Evolutionary conservation across 306 rosid genomes (phyloP).

Genomic region (Arachis hypogaea): DNA sequence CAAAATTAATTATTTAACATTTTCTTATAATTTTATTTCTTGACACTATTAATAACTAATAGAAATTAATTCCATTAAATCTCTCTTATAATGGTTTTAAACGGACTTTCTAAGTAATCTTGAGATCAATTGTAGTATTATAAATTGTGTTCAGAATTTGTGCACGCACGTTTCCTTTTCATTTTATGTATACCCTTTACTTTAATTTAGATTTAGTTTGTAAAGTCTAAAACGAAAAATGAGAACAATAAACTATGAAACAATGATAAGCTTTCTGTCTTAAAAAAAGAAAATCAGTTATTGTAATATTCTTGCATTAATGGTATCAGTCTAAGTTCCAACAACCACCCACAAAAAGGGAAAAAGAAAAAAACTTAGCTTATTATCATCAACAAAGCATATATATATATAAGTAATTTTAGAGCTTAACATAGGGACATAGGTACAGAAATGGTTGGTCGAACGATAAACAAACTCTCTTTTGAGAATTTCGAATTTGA

Average conservation of each 20-base stretch:
- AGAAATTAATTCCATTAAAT: background rate
- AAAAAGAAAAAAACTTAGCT: too few relatives aligned
- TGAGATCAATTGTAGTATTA: background rate
- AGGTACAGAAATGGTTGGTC: too few relatives aligned
- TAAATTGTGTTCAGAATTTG: background rate
- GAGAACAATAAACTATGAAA: background rate
- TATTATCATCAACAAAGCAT: background rate
- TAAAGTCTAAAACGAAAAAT: background rate
- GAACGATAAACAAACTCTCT: too few relatives aligned
- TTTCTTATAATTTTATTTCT: too few relatives aligned
- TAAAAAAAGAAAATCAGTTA: background rate
- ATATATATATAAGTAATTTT: background rate
- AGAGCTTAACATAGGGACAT: too few relatives aligned
- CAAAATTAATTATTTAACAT: background rate
- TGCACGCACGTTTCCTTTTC: background rate
- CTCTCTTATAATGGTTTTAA: background rate
- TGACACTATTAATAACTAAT: too few relatives aligned
- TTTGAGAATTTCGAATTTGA: too few relatives aligned
- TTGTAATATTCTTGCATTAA: background rate
- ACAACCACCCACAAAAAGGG: too few relatives aligned
- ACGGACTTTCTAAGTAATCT: background rate
- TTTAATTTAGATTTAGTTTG: background rate
- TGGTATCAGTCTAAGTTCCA: background rate
- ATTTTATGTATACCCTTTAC: background rate
- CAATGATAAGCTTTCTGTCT: background rate